Percentiles rank a stretch among this genome's conserved stretches.
Conservation (phyloP, 164 flowering plant species). For the Berberis vulgaris region DNA sequence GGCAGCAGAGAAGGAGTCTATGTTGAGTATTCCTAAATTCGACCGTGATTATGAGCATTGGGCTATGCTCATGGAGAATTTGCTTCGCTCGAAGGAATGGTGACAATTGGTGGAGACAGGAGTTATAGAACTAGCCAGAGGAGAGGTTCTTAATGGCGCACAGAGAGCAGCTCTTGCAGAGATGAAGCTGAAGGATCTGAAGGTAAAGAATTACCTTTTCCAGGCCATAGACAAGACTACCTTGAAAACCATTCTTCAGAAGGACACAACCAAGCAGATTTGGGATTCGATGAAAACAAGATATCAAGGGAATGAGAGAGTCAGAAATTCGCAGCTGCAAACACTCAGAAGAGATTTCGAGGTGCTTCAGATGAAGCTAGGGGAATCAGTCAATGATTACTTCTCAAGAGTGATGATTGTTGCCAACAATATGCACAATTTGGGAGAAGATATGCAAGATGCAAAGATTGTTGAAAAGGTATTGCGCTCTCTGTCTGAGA, state of each 20-base stretch:
- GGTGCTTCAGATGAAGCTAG: not conserved
- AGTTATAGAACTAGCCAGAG: not conserved
- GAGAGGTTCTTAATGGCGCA: not conserved
- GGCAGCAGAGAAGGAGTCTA: not conserved
- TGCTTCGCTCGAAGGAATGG: slow-evolving; percentile 6
- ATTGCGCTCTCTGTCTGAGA: not conserved
- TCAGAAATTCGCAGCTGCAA: not conserved
- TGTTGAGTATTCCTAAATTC: not conserved
- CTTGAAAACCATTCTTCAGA: not conserved
- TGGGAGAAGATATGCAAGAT: not conserved
- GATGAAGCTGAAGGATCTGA: slow-evolving; percentile 4
- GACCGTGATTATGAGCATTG: not conserved
- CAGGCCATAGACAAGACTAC: not conserved
- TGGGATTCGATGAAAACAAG: slow-evolving; percentile 6
- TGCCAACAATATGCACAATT: slow-evolving; percentile 2
- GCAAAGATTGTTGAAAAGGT: slow-evolving; percentile 6
- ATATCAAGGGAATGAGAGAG: not conserved
- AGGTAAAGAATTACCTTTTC: slow-evolving; percentile 2
- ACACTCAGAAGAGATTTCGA: not conserved
- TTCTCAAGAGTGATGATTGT: not conserved
- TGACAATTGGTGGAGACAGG: not conserved
- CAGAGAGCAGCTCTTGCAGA: not conserved
- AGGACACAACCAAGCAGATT: slow-evolving; percentile 4
- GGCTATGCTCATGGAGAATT: slow-evolving; percentile 5
- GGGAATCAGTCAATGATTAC: not conserved